These are phyloP conservation scores for Rhynchospora breviuscula DNA, from an alignment of 176 grass and related monocot genomes.

Conservation along the genomic window DNA sequence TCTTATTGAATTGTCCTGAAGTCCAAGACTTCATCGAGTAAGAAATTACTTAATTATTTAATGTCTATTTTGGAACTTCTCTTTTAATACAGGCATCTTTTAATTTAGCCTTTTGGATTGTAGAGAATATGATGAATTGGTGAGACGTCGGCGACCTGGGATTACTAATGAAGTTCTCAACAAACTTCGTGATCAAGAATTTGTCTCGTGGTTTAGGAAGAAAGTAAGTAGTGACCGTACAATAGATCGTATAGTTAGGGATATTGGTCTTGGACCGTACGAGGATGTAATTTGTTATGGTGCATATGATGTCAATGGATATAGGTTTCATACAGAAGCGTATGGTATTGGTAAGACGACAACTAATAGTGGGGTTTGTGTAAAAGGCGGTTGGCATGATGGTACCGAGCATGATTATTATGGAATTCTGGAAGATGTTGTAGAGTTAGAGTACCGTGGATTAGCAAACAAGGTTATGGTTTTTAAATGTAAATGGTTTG, in stretches of 20 bases:
- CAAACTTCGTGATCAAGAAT: neutral
- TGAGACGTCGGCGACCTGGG: no score
- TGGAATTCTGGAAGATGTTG: neutral
- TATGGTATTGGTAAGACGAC: neutral
- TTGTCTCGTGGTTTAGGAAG: no score
- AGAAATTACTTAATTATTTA: neutral
- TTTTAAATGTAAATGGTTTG: constrained; percentile 3
- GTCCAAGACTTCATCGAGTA: constrained; percentile 13
- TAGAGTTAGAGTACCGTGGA: neutral
- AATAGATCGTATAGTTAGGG: no score
- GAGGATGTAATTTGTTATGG: neutral
- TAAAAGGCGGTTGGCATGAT: neutral
- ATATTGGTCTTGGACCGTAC: neutral
- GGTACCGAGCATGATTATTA: neutral
- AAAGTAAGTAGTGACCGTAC: no score
- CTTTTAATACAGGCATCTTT: no score
- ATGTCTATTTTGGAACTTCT: neutral
- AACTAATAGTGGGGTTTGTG: neutral
- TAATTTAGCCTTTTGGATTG: no score
- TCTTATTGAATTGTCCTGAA: constrained; percentile 17
- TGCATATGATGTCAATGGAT: neutral
- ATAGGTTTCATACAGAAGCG: neutral
- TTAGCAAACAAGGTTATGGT: neutral
- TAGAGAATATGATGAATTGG: no score
- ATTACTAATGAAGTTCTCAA: neutral